These are phyloP conservation scores for Microdochium nivale DNA, from an alignment of 2,329 filamentous ascomycete species.

Conservation along the genomic window DNA sequence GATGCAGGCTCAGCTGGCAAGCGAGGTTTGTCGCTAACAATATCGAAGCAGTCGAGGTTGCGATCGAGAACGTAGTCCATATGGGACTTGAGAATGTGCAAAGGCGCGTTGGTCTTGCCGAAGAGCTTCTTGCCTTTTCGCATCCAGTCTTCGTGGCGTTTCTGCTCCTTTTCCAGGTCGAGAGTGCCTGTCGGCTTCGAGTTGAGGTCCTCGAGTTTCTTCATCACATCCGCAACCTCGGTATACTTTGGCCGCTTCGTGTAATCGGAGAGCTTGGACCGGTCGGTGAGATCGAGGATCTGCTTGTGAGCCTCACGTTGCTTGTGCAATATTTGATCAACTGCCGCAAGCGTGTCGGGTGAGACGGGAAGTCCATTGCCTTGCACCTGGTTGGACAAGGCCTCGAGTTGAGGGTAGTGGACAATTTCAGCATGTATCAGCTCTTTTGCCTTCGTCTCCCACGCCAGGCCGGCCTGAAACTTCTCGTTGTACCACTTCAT, in stretches of 20 bases:
- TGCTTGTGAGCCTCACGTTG: conserved; percentile 89
- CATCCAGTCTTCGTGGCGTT: conserved; percentile 98
- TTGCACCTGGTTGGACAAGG: conserved; percentile 73
- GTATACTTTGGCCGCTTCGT: conserved; percentile 75
- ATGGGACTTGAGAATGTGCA: conserved; percentile 91
- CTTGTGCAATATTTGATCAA: conserved; percentile 91
- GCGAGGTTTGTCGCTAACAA: conserved; percentile 73
- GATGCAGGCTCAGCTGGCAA: conserved; percentile 89
- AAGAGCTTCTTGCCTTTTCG: conserved; percentile 94
- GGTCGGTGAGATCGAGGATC: conserved; percentile 73
- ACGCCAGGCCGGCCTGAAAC: conserved; percentile 67
- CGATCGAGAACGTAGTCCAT: conserved; percentile 89
- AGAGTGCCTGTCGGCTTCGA: conserved; percentile 86
- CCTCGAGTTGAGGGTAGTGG: conserved; percentile 91
- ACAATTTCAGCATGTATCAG: conserved; percentile 86
- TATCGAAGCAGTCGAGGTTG: conserved; percentile 86
- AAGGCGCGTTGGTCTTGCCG: conserved; percentile 91
- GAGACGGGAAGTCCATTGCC: conserved; percentile 68
- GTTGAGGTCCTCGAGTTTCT: conserved; percentile 78
- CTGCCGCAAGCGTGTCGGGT: conserved; percentile 66
- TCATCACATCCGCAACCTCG: conserved; percentile 86
- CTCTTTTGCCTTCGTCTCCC: conserved; percentile 90
- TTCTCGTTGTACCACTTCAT: conserved; percentile 70
- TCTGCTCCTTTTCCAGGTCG: conserved; percentile 89
- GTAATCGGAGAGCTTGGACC: conserved; percentile 67